Conservation (phyloP, 2,329 filamentous ascomycete genomes). For the Huntiella decipiens region DNA sequence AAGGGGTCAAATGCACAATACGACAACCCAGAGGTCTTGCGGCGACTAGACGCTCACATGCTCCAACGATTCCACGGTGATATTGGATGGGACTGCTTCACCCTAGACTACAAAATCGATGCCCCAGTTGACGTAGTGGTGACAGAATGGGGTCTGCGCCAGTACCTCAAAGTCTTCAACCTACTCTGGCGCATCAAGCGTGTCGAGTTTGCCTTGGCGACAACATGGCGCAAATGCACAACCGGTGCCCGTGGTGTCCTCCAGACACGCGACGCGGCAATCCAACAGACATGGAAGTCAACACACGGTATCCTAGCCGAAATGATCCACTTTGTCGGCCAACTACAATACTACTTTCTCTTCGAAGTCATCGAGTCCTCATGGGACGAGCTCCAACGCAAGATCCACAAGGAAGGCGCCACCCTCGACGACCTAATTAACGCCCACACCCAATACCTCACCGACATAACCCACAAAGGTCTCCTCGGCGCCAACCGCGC, state of each 20-base stretch:
- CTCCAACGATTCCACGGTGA: constrained; percentile 89
- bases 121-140: constrained; percentile 93
- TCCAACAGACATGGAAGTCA: constrained; percentile 70
- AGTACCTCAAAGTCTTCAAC: constrained; percentile 98
- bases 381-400: constrained; percentile 76
- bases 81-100: constrained; percentile 98
- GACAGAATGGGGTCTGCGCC: constrained; percentile 82
- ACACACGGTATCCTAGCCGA: constrained; percentile 80
- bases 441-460: constrained; percentile 78
- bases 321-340: constrained; percentile 96
- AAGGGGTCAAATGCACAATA: constrained; percentile 94
- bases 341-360: constrained; percentile 94
- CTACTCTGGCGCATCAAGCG: constrained; percentile 97
- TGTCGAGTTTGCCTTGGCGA: constrained; percentile 81
- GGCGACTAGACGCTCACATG: constrained; percentile 92
- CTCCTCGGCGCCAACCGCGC: constrained; percentile 55
- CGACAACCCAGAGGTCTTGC: constrained; percentile 77
- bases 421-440: constrained; percentile 90
- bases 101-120: constrained; percentile 94
- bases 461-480: constrained; percentile 88
- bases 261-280: constrained; percentile 47
- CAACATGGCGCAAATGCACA: constrained; percentile 89
- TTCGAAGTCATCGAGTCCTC: constrained; percentile 96
- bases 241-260: constrained; percentile 86
- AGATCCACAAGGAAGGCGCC: constrained; percentile 65